phyloP scores from a whole-genome alignment of 1,139 yeast species.

The Taphrina sp. region DNA sequence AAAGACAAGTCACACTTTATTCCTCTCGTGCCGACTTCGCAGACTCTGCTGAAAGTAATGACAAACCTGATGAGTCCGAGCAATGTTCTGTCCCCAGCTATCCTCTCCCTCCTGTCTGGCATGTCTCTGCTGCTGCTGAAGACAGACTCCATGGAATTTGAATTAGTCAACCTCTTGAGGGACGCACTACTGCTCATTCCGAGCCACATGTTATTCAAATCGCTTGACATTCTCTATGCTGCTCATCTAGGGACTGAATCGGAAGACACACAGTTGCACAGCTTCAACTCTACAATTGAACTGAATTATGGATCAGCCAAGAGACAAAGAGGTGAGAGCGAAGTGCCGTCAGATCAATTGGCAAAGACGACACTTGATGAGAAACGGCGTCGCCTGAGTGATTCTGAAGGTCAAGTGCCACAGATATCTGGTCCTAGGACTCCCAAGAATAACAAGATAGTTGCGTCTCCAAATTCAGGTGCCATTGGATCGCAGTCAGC shows the following conservation, averaged over 20 bases:
- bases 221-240: conserved; percentile 22
- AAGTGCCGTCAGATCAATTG: conserved; percentile 25
- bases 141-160: background rate
- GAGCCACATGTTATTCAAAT: conserved; percentile 14
- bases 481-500: background rate
- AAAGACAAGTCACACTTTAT: background rate
- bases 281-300: background rate
- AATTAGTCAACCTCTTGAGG: conserved; percentile 5
- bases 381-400: conserved; percentile 29
- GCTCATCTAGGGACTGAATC: background rate
- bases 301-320: conserved; percentile 3
- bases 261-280: background rate
- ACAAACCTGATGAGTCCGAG: conserved; percentile 15
- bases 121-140: background rate
- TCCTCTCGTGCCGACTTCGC: background rate
- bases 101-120: background rate
- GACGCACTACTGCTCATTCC: conserved; percentile 23
- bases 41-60: conserved; percentile 1
- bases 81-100: conserved; percentile 3
- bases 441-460: background rate
- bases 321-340: conserved; percentile 30
- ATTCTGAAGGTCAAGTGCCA: conserved; percentile 9
- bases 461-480: background rate
- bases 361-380: conserved; percentile 28
- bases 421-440: too few relatives aligned